Conservation (phyloP, 2,329 filamentous ascomycete genomes). For the Talaromyces albobiverticillius region DNA sequence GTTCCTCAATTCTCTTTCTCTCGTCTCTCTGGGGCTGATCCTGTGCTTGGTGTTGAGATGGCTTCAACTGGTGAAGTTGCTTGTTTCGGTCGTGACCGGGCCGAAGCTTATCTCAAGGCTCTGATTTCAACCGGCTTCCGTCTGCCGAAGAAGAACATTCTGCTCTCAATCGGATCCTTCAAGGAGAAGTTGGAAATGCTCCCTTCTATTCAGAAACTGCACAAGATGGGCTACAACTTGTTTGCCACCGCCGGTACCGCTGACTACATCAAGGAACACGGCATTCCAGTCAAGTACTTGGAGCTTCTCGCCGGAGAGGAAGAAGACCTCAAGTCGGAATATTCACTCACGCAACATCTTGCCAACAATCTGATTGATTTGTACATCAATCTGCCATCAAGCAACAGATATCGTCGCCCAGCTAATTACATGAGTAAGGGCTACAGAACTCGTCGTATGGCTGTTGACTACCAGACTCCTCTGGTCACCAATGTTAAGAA, state of each 20-base stretch:
- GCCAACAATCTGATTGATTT: slow-evolving; percentile 97
- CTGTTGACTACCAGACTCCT: slow-evolving; percentile 95
- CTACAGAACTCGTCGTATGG: slow-evolving; percentile 95
- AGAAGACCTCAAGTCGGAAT: slow-evolving; percentile 88
- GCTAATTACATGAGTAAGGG: slow-evolving; percentile 99
- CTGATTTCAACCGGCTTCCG: slow-evolving; percentile 94
- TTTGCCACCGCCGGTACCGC: slow-evolving; percentile 96
- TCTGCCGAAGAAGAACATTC: slow-evolving; percentile 90
- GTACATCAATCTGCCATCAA: slow-evolving; percentile 99
- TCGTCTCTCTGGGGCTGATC: slow-evolving; percentile 89
- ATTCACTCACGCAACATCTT: slow-evolving; percentile 93
- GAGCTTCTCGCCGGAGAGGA: slow-evolving; percentile 77
- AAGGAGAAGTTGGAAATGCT: slow-evolving; percentile 99
- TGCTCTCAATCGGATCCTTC: slow-evolving; percentile 93
- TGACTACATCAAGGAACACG: slow-evolving; percentile 92
- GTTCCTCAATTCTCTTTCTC: slow-evolving; percentile 99
- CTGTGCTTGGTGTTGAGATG: slow-evolving; percentile 97
- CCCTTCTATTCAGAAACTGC: slow-evolving; percentile 83
- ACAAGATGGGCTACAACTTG: slow-evolving; percentile 89
- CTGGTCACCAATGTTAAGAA: slow-evolving; percentile 99
- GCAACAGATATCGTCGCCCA: slow-evolving; percentile 92
- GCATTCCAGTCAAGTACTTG: slow-evolving; percentile 86
- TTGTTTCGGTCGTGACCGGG: slow-evolving; percentile 92
- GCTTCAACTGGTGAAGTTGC: slow-evolving; percentile 97
- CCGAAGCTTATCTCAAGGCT: slow-evolving; percentile 96